These are phyloP conservation scores for Penicillium bovifimosum DNA, from an alignment of 495 filamentous ascomycete genomes.

Conservation along the genomic window DNA sequence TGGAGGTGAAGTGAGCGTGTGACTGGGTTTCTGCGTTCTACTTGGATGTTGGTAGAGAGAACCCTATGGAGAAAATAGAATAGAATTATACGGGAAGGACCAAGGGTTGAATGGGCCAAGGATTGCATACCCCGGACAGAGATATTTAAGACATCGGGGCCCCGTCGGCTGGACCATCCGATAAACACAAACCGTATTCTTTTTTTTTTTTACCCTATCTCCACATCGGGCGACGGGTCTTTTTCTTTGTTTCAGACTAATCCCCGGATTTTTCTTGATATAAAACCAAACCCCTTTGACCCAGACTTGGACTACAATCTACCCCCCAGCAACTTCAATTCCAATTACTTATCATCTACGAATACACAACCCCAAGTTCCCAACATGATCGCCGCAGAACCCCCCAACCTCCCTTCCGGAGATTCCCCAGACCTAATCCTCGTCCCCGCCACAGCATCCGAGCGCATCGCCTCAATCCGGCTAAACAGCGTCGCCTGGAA, in stretches of 20 bases:
- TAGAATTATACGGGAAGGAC: too few relatives aligned
- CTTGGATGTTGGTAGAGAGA: neutral
- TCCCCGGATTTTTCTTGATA: neutral
- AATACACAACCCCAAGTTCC: neutral
- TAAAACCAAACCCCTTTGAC: too few relatives aligned
- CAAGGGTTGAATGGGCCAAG: neutral
- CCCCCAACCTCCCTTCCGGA: constrained; percentile 47
- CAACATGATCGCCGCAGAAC: constrained; percentile 34
- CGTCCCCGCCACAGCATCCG: constrained; percentile 59
- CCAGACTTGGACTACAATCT: too few relatives aligned
- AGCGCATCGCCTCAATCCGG: constrained; percentile 57
- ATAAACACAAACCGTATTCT: too few relatives aligned
- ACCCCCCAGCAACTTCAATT: too few relatives aligned
- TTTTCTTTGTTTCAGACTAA: neutral
- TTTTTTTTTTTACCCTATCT: neutral
- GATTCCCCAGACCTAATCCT: constrained; percentile 59
- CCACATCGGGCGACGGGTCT: neutral
- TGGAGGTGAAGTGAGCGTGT: neutral
- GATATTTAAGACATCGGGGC: constrained; percentile 2
- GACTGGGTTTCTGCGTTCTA: neutral
- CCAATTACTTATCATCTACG: too few relatives aligned
- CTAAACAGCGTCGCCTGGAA: constrained; percentile 71
- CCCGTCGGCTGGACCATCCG: neutral
- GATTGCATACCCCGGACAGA: neutral
- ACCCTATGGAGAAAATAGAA: neutral